A percentile compares a stretch with the other conserved stretches of the same genome.
Evolutionary conservation across 1,284 basidiomycete genomes (phyloP).

Genomic region (Tetrapyrgos nigripes): DNA sequence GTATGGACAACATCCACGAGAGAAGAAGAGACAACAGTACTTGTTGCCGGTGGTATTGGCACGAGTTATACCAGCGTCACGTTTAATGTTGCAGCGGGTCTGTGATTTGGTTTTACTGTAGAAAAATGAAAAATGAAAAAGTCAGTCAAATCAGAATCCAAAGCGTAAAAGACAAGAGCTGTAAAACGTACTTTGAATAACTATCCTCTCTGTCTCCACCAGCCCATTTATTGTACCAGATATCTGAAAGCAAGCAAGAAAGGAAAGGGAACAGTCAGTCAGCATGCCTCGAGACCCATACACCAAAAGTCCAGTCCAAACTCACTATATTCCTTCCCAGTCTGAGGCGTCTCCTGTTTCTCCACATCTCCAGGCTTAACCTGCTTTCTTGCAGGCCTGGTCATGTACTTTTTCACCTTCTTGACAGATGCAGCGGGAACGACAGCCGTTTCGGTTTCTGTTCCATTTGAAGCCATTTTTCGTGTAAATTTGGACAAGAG

Average conservation of each 20-base stretch:
- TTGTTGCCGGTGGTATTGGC: conserved; percentile 91
- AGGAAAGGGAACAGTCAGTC: conserved; percentile 1
- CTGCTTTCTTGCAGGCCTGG: conserved; percentile 85
- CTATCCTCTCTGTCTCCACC: conserved; percentile 94
- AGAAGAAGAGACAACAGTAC: conserved; percentile 96
- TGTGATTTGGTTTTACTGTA: conserved; percentile 92
- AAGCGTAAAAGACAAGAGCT: too few species aligned
- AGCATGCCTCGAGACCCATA: background rate
- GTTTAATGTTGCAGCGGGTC: conserved; percentile 88
- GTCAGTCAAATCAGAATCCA: background rate
- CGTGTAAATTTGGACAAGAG: too few species aligned
- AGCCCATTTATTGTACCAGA: conserved; percentile 99
- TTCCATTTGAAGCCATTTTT: conserved; percentile 28
- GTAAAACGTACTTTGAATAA: conserved; percentile 87
- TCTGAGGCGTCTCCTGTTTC: conserved; percentile 87
- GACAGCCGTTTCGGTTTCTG: conserved; percentile 24
- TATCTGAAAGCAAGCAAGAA: conserved; percentile 64
- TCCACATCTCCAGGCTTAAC: conserved; percentile 90
- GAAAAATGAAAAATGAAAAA: conserved; percentile 14
- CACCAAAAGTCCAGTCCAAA: conserved; percentile 12
- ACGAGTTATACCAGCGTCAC: conserved; percentile 92
- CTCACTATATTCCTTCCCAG: conserved; percentile 94
- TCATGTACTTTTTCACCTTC: conserved; percentile 59
- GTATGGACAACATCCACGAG: conserved; percentile 96
- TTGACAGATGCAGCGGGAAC: conserved; percentile 10